These are phyloP conservation scores for Neofusicoccum sp. DNA, from an alignment of 2,329 filamentous ascomycete genomes.

Conservation along the genomic window DNA sequence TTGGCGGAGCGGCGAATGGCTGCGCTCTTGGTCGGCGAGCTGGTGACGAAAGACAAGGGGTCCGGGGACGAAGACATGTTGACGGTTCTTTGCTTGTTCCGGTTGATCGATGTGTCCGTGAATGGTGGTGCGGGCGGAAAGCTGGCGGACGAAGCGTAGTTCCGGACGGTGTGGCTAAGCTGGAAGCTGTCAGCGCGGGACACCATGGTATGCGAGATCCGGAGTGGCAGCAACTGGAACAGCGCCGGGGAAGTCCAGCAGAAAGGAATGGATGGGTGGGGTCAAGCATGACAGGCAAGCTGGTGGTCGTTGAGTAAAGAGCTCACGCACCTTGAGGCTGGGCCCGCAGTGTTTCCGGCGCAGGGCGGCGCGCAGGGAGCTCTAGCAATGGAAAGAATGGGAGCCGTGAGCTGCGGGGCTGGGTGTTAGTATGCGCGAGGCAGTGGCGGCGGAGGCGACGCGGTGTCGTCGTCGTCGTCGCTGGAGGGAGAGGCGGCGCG, in stretches of 20 bases:
- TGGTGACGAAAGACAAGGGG: conserved; percentile 28
- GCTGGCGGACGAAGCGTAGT: too few relatives aligned
- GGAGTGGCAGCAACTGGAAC: too few relatives aligned
- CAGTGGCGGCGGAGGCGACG: not conserved
- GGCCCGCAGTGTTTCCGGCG: not conserved
- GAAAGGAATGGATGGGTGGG: not conserved
- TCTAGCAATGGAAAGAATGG: not conserved
- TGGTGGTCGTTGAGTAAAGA: too few relatives aligned
- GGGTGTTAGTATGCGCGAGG: not conserved
- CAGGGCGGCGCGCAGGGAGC: not conserved
- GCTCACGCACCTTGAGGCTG: not conserved
- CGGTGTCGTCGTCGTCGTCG: not conserved
- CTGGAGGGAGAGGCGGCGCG: not conserved
- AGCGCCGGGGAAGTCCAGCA: not conserved
- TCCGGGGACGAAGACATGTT: conserved; percentile 34
- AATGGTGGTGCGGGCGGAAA: too few relatives aligned
- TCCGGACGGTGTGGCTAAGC: too few relatives aligned
- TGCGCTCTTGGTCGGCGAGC: conserved; percentile 6
- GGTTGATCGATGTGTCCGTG: too few relatives aligned
- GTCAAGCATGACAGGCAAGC: not conserved
- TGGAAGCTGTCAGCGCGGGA: not conserved
- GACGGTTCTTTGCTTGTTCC: not conserved
- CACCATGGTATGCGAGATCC: too few relatives aligned
- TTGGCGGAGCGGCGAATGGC: not conserved
- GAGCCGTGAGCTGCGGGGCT: not conserved